Evolutionary conservation across 2,329 filamentous ascomycete genomes (phyloP).

Genomic region (Stemphylium lycopersici): DNA sequence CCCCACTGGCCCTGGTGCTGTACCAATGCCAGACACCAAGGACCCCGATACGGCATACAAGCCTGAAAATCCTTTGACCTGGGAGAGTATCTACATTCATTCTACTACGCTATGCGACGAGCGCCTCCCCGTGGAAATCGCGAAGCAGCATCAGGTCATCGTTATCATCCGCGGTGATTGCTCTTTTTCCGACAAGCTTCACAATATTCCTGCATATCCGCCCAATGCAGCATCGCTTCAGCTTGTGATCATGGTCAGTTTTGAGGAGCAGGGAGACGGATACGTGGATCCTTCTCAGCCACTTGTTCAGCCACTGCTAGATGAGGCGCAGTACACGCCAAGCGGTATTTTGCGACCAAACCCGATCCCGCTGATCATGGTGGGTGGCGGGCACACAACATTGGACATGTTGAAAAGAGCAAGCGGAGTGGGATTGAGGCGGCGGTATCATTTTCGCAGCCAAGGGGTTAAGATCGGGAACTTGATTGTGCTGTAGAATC

Average conservation of each 20-base stretch:
- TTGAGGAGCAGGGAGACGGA: conserved; percentile 55
- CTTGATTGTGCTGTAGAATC: conserved; percentile 66
- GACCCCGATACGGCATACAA: conserved; percentile 45
- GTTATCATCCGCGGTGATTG: conserved; percentile 83
- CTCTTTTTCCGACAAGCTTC: conserved; percentile 81
- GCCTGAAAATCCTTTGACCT: conserved; percentile 61
- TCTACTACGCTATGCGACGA: conserved; percentile 69
- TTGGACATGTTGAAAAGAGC: conserved; percentile 69
- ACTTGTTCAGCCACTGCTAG: conserved; percentile 72
- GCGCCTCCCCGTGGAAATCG: conserved; percentile 59
- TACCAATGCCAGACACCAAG: conserved; percentile 68
- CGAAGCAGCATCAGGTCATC: conserved; percentile 72
- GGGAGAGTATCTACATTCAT: conserved; percentile 73
- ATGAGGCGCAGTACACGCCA: conserved; percentile 73
- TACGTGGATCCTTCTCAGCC: conserved; percentile 3
- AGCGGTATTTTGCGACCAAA: conserved; percentile 71
- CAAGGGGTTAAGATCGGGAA: conserved; percentile 81
- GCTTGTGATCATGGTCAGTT: conserved; percentile 78
- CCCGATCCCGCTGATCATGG: conserved; percentile 82
- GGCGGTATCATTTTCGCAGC: conserved; percentile 80
- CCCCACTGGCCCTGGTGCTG: conserved; percentile 68
- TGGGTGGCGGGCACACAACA: conserved; percentile 70
- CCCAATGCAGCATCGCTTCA: conserved; percentile 69
- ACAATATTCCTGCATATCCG: conserved; percentile 80
- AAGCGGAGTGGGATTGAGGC: conserved; percentile 73